phyloP scores from a whole-genome alignment of 1,139 yeast species.

The Suhomyces bokatorum region DNA sequence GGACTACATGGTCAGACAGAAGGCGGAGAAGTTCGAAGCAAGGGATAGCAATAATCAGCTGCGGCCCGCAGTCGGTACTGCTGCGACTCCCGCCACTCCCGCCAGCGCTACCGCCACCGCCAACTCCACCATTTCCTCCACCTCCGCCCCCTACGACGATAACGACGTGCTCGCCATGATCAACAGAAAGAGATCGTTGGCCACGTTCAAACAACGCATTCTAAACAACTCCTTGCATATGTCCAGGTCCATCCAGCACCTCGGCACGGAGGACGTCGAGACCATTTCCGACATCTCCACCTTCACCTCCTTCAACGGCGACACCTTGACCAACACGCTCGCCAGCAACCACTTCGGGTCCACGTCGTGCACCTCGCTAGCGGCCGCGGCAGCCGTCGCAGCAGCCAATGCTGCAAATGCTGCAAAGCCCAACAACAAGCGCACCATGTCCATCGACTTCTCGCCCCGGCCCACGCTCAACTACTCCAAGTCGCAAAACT shows the following conservation, averaged over 20 bases:
- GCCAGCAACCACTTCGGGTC: slow-evolving; percentile 5
- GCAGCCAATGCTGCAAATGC: too few relatives aligned
- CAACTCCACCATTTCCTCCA: neutral
- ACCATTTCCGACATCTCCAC: slow-evolving; percentile 18
- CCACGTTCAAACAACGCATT: slow-evolving; percentile 38
- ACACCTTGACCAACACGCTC: slow-evolving; percentile 8
- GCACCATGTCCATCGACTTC: slow-evolving; percentile 18
- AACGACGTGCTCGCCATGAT: slow-evolving; percentile 15
- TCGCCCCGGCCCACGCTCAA: slow-evolving; percentile 3
- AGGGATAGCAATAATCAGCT: too few relatives aligned
- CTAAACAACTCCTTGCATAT: slow-evolving; percentile 9
- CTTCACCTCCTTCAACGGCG: slow-evolving; percentile 16
- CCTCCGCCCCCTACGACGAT: slow-evolving; percentile 2
- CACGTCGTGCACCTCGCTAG: slow-evolving; percentile 3
- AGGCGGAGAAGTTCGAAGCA: neutral
- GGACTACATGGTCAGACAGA: slow-evolving; percentile 39
- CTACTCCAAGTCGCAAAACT: slow-evolving; percentile 23
- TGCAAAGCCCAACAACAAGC: too few relatives aligned
- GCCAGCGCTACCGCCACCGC: neutral
- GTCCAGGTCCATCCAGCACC: slow-evolving; percentile 8
- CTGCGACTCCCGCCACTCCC: neutral
- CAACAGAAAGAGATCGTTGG: slow-evolving; percentile 38
- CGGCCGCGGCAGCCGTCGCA: neutral
- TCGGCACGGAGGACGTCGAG: slow-evolving; percentile 7
- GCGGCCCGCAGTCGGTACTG: too few relatives aligned